These are phyloP conservation scores for Moelleriella libera DNA, from an alignment of 2,329 filamentous ascomycete species.

Conservation along the genomic window DNA sequence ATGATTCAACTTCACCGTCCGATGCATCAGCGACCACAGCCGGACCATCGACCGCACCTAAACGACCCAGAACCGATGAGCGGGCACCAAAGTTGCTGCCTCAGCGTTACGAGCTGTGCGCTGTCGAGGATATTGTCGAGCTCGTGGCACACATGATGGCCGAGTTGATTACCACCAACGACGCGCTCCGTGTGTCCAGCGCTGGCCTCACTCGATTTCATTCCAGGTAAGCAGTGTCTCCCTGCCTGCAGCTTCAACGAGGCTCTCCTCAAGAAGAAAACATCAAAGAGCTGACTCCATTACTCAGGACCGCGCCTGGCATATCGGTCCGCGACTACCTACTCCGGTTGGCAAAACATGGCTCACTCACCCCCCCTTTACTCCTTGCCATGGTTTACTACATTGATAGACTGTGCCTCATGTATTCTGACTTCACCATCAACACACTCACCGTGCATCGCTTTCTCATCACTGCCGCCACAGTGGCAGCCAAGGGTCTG, in stretches of 20 bases:
- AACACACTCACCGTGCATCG: constrained; percentile 94
- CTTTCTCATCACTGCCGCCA: constrained; percentile 90
- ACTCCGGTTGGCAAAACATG: constrained; percentile 82
- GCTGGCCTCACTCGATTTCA: constrained; percentile 89
- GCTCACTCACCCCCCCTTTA: constrained; percentile 82
- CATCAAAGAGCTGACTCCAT: too few relatives aligned
- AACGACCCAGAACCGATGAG: constrained; percentile 37
- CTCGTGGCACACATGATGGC: constrained; percentile 91
- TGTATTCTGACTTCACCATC: constrained; percentile 91
- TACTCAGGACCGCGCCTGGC: constrained; percentile 48
- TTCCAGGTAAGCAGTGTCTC: constrained; percentile 50
- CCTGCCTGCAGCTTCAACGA: too few relatives aligned
- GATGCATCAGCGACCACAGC: background rate
- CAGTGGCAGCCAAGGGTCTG: constrained; percentile 88
- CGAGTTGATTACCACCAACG: constrained; percentile 88
- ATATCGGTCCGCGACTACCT: constrained; percentile 94
- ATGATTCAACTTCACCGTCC: background rate
- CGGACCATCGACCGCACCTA: constrained; percentile 17
- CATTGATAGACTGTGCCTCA: constrained; percentile 82
- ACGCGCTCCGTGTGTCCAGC: constrained; percentile 60
- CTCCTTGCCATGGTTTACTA: constrained; percentile 99
- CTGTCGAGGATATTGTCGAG: constrained; percentile 74
- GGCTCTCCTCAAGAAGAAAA: too few relatives aligned
- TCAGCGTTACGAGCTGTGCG: constrained; percentile 64
- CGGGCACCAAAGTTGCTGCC: constrained; percentile 48